Conservation (phyloP, 108 stramenopile species). For the Cyclostephanos tholiformis region DNA sequence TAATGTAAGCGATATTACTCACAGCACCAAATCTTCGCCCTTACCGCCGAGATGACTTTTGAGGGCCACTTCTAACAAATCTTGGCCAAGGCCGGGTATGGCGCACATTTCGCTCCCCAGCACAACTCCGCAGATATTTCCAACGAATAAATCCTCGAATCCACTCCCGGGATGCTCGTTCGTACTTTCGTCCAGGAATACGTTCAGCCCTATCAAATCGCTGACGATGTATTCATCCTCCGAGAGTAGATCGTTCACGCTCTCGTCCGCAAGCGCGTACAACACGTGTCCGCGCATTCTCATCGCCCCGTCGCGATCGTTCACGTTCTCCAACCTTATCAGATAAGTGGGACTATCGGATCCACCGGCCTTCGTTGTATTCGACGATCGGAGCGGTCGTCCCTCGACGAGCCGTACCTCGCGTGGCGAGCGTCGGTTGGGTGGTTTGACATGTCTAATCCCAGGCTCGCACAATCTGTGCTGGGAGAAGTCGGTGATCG, state of each 20-base stretch:
- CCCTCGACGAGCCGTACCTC: constrained; percentile 61
- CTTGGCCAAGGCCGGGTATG: constrained; percentile 79
- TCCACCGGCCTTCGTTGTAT: constrained; percentile 32
- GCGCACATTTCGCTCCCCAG: constrained; percentile 83
- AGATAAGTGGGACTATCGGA: constrained; percentile 54
- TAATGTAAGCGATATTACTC: constrained; percentile 1
- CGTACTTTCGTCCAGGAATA: constrained; percentile 49
- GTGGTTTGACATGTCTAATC: constrained; percentile 68
- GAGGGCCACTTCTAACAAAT: constrained; percentile 70
- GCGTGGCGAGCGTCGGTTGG: constrained; percentile 77
- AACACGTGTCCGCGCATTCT: constrained; percentile 66
- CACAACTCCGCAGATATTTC: constrained; percentile 68
- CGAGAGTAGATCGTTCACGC: constrained; percentile 46
- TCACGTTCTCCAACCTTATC: constrained; percentile 60
- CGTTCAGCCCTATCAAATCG: constrained; percentile 80
- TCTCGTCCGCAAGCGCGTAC: constrained; percentile 67
- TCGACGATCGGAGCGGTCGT: constrained; percentile 41
- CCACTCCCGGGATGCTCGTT: constrained; percentile 11
- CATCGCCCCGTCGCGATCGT: constrained; percentile 60
- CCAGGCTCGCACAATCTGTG: constrained; percentile 60
- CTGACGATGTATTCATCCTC: constrained; percentile 68
- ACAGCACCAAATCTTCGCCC: constrained; percentile 66
- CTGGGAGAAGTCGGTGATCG: constrained; percentile 73
- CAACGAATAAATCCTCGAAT: constrained; percentile 61
- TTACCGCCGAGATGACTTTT: constrained; percentile 40